Conservation (phyloP, 2,329 filamentous ascomycete species). For the Acrocalymma vagum region DNA sequence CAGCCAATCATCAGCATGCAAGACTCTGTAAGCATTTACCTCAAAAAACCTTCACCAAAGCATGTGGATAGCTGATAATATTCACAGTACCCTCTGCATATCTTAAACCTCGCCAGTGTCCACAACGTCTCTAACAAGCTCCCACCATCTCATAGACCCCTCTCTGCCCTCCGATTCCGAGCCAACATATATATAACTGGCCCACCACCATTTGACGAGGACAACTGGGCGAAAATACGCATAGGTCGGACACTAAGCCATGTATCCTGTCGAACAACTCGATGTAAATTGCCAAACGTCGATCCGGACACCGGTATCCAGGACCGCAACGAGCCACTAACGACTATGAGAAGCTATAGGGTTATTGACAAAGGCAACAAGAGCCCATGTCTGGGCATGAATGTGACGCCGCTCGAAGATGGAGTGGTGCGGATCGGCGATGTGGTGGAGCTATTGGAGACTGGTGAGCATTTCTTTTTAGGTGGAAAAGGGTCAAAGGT, state of each 20-base stretch:
- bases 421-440: slow-evolving; percentile 43
- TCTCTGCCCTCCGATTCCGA: slow-evolving; percentile 72
- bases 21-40: slow-evolving; percentile 65
- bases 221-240: slow-evolving; percentile 70
- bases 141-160: slow-evolving; percentile 59
- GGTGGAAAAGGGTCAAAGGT: slow-evolving; percentile 15
- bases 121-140: slow-evolving; percentile 67
- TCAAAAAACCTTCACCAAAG: slow-evolving; percentile 13
- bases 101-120: slow-evolving; percentile 72
- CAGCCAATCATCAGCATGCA: slow-evolving; percentile 74
- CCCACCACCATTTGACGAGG: slow-evolving; percentile 71
- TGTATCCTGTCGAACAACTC: slow-evolving; percentile 70
- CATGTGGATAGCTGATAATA: slow-evolving; percentile 1
- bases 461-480: slow-evolving; percentile 42
- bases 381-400: slow-evolving; percentile 71
- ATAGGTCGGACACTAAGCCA: slow-evolving; percentile 38
- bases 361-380: slow-evolving; percentile 69
- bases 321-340: slow-evolving; percentile 65
- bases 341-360: slow-evolving; percentile 65
- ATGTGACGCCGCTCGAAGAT: slow-evolving; percentile 62
- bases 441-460: slow-evolving; percentile 39
- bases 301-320: slow-evolving; percentile 67
- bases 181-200: slow-evolving; percentile 77
- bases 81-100: slow-evolving; percentile 72
- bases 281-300: slow-evolving; percentile 77